These are phyloP conservation scores for Penicillium concentricum DNA, from an alignment of 2,329 filamentous ascomycete species.

Conservation along the genomic window DNA sequence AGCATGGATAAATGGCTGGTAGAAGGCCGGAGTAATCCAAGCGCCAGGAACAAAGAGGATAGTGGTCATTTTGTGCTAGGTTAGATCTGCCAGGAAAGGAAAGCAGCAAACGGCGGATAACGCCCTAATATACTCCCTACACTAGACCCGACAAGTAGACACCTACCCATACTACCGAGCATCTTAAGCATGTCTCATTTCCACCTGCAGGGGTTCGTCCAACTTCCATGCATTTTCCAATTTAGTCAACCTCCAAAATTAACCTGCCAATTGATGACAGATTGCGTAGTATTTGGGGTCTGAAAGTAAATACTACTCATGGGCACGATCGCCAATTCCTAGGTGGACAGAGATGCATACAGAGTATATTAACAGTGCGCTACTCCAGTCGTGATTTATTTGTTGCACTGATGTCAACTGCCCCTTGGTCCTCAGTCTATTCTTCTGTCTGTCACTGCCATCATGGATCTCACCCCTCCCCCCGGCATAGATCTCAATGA, in stretches of 20 bases:
- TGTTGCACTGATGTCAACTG: neutral
- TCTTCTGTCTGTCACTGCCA: neutral
- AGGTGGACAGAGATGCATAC: neutral
- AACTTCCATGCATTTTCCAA: neutral
- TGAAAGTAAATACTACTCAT: neutral
- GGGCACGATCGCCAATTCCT: neutral
- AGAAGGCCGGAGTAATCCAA: constrained; percentile 39
- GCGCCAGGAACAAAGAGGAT: constrained; percentile 45
- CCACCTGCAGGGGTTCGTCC: neutral
- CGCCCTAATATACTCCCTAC: neutral
- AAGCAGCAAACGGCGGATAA: neutral
- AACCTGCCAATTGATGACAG: too few species aligned
- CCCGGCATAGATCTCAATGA: neutral
- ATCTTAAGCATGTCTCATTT: neutral
- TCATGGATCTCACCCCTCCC: neutral
- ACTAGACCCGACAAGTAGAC: neutral
- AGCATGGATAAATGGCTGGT: constrained; percentile 30
- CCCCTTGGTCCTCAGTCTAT: neutral
- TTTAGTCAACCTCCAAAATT: neutral
- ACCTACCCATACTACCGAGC: neutral
- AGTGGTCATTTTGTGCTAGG: constrained; percentile 13
- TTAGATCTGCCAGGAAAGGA: neutral
- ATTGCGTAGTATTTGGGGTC: neutral
- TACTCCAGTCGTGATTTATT: neutral
- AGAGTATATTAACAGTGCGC: neutral